Conservation (phyloP, 225 moss, liverwort and hornwort species). For the Marchantia paleacea region DNA sequence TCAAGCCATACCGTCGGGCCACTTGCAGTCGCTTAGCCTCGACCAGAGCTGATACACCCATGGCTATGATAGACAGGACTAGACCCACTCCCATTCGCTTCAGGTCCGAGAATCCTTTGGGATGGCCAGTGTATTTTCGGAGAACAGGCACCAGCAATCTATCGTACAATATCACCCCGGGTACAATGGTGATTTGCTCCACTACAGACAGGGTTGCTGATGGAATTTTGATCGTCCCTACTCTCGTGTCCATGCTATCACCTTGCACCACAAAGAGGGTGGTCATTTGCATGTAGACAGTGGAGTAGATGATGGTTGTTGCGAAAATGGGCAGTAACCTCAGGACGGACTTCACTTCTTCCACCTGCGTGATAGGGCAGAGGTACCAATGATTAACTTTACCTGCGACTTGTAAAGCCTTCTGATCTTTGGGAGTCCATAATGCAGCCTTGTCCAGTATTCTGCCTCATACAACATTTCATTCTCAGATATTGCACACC, state of each 20-base stretch:
- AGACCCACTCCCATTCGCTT: conserved; percentile 69
- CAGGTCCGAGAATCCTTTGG: conserved; percentile 60
- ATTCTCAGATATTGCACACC: no score
- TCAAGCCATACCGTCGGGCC: conserved; percentile 15
- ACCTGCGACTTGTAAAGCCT: neutral
- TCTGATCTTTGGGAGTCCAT: neutral
- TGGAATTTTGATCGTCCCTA: conserved; percentile 48
- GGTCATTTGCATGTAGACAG: conserved; percentile 58
- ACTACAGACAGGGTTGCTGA: conserved; percentile 62
- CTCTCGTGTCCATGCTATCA: conserved; percentile 32
- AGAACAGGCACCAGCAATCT: conserved; percentile 47
- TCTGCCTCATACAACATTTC: conserved; percentile 14
- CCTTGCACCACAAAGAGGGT: conserved; percentile 75
- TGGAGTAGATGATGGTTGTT: conserved; percentile 49
- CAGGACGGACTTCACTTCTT: conserved; percentile 71
- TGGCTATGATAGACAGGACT: conserved; percentile 50
- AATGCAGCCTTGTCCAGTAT: conserved; percentile 59
- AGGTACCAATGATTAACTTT: conserved; percentile 48
- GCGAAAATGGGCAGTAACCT: conserved; percentile 59
- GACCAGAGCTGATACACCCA: conserved; percentile 59
- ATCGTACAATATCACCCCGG: conserved; percentile 59
- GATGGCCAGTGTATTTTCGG: conserved; percentile 43
- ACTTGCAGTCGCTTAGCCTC: conserved; percentile 43
- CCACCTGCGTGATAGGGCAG: conserved; percentile 56
- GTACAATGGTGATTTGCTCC: conserved; percentile 50